Conservation (phyloP, 352 stramenopile genomes). For the Phytophthora cactorum region DNA sequence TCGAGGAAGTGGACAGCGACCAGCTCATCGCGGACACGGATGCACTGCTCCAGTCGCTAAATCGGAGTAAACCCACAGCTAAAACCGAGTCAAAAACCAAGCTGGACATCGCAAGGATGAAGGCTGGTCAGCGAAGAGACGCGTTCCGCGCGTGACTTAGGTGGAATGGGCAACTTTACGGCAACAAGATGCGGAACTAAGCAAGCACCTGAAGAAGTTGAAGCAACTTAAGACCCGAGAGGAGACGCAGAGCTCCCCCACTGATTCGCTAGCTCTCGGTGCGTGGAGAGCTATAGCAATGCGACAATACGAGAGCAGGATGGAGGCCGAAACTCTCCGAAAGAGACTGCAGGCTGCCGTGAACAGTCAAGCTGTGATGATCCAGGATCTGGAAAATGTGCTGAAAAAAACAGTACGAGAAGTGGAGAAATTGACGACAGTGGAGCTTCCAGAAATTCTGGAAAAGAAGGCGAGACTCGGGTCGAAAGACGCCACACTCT, state of each 20-base stretch:
- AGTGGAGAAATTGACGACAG: conserved; percentile 6
- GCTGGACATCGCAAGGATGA: conserved; percentile 11
- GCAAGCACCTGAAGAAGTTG: conserved; percentile 11
- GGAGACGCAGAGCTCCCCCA: conserved; percentile 4
- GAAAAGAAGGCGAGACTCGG: conserved; percentile 26
- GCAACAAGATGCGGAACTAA: conserved; percentile 22
- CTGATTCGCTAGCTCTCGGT: conserved; percentile 13
- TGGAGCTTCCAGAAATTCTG: conserved; percentile 10
- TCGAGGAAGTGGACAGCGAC: conserved; percentile 26
- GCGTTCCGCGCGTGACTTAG: conserved; percentile 37
- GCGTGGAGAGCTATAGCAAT: conserved; percentile 32
- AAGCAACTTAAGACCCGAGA: conserved; percentile 15
- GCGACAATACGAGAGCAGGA: conserved; percentile 30
- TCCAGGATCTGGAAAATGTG: conserved; percentile 27
- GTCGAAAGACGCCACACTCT: conserved; percentile 25
- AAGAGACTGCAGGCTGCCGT: conserved; percentile 16
- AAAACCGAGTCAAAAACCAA: conserved; percentile 5
- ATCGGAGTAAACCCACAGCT: not conserved
- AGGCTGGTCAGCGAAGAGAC: conserved; percentile 30
- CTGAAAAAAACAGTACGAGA: conserved; percentile 23
- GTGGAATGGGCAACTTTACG: conserved; percentile 35
- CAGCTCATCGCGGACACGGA: conserved; percentile 29
- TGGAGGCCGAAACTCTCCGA: conserved; percentile 24
- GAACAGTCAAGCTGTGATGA: conserved; percentile 29
- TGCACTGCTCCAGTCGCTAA: conserved; percentile 16